Evolutionary conservation across 441 rosid genomes (phyloP).

Genomic region (Rhodomyrtus psidioides): DNA sequence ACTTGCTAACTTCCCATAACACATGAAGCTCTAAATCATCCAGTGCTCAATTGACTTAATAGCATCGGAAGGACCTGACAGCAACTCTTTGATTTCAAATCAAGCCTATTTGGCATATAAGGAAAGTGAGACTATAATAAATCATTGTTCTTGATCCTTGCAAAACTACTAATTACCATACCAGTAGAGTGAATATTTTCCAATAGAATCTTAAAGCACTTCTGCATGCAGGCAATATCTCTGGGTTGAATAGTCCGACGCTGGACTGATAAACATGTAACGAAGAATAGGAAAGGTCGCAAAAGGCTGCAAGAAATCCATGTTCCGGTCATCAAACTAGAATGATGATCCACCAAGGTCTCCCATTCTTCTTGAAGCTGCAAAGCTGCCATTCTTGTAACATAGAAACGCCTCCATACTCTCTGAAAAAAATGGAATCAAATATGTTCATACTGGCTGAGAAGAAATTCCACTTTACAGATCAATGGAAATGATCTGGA

Average conservation of each 20-base stretch:
- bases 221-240: constrained; percentile 50
- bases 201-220: constrained; percentile 62
- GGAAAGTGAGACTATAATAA: neutral
- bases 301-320: constrained; percentile 64
- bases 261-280: constrained; percentile 40
- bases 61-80: neutral
- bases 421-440: constrained; percentile 33
- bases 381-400: constrained; percentile 48
- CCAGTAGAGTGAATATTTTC: constrained; percentile 76
- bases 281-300: constrained; percentile 82
- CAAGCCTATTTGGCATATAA: neutral
- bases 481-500: neutral
- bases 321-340: constrained; percentile 26
- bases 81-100: neutral
- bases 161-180: constrained; percentile 17
- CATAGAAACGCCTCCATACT: constrained; percentile 78
- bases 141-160: neutral
- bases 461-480: neutral
- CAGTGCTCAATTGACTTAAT: neutral
- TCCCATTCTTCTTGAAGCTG: constrained; percentile 78
- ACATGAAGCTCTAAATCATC: neutral
- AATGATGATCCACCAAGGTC: constrained; percentile 25
- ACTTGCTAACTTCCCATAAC: neutral
- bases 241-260: constrained; percentile 31
- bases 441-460: neutral